Conservation (phyloP, 2,329 filamentous ascomycete genomes). For the Botryotinia calthae region DNA sequence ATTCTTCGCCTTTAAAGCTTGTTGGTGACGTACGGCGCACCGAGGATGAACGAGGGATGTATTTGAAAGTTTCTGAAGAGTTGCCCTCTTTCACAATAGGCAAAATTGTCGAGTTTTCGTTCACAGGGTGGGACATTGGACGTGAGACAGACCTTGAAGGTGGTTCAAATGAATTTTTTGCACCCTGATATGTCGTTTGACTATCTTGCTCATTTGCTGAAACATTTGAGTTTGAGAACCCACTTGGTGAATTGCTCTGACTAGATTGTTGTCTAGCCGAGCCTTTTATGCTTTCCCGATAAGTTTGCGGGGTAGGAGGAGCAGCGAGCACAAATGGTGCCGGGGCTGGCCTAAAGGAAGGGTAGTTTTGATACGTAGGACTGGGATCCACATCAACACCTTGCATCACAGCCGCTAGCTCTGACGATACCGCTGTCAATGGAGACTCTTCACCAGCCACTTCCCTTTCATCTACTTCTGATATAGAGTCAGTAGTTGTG, state of each 20-base stretch:
- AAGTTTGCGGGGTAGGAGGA: constrained; percentile 31
- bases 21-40: constrained; percentile 26
- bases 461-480: constrained; percentile 35
- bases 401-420: constrained; percentile 33
- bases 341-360: constrained; percentile 14
- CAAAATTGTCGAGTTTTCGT: not conserved
- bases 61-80: not conserved
- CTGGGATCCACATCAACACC: constrained; percentile 30
- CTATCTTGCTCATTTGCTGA: not conserved
- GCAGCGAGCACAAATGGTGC: constrained; percentile 31
- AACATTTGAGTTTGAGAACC: constrained; percentile 3
- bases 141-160: constrained; percentile 18
- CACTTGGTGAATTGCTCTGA: not conserved
- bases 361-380: constrained; percentile 22
- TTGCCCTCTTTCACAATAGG: not conserved
- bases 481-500: constrained; percentile 33
- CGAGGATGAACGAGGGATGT: constrained; percentile 4
- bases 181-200: not conserved
- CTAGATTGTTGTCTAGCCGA: constrained; percentile 8
- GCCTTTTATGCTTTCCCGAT: constrained; percentile 15
- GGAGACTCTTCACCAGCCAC: constrained; percentile 21
- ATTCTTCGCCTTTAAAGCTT: constrained; percentile 22
- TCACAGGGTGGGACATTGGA: not conserved
- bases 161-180: not conserved
- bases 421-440: constrained; percentile 29